phyloP scores from a whole-genome alignment of 176 grass and related monocot species.

The Dactylis glomerata region DNA sequence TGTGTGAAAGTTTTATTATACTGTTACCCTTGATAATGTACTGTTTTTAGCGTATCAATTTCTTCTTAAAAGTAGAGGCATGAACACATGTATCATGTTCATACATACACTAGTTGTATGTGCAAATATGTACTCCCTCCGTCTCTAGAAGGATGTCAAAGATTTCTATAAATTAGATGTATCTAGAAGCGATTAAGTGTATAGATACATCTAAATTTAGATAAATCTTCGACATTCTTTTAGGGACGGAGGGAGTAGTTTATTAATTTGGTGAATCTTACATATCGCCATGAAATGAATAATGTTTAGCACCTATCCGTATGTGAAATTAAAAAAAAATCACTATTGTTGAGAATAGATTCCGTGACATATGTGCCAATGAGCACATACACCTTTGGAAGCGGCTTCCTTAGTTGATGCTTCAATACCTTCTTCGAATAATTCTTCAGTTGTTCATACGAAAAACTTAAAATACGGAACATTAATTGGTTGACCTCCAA shows the following conservation, averaged over 20 bases:
- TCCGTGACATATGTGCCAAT: slow-evolving; percentile 12
- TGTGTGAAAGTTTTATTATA: background rate
- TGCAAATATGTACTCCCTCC: background rate
- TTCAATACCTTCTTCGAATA: background rate
- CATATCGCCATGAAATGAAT: background rate
- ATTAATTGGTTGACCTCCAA: background rate
- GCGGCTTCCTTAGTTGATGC: background rate
- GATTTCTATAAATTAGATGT: no score
- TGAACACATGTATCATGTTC: background rate
- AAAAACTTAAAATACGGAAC: background rate
- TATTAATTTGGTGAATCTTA: background rate
- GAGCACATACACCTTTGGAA: slow-evolving; percentile 11
- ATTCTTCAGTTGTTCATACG: background rate
- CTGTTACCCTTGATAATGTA: background rate
- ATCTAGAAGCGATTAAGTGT: no score
- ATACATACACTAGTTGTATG: background rate
- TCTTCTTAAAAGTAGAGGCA: background rate
- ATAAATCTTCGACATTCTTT: no score
- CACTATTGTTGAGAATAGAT: slow-evolving; percentile 23
- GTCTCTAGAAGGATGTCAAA: no score
- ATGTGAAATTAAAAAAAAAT: background rate
- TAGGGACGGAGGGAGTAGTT: no score
- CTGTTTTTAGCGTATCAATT: no score
- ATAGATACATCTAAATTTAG: no score
- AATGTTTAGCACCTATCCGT: background rate